phyloP scores from a whole-genome alignment of 2,329 filamentous ascomycete genomes.

The Talaromyces sp. region DNA sequence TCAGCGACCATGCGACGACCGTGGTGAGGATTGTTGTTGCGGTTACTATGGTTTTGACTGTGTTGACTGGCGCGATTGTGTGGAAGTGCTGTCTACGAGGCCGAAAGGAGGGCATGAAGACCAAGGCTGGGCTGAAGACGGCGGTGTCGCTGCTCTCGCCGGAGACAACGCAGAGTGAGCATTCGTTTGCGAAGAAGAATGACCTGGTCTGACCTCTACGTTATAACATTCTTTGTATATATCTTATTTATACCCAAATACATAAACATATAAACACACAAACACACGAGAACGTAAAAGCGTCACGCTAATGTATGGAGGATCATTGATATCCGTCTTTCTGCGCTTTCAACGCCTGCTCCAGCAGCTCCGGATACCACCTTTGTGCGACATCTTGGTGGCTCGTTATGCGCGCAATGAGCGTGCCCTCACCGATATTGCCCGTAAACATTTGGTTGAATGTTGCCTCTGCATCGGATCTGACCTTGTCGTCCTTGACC shows the following conservation, averaged over 20 bases:
- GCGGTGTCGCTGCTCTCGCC: conserved; percentile 2
- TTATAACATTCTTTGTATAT: background rate
- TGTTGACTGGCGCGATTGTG: background rate
- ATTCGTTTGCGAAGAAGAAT: background rate
- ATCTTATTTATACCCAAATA: background rate
- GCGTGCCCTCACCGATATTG: conserved; percentile 29
- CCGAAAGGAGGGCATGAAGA: conserved; percentile 1
- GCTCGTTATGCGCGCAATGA: conserved; percentile 32
- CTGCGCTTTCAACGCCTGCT: conserved; percentile 24
- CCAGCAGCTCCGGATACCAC: conserved; percentile 33
- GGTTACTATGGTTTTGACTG: background rate
- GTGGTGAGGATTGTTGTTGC: background rate
- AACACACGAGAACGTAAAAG: background rate
- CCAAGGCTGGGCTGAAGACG: background rate
- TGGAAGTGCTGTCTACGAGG: conserved; percentile 6
- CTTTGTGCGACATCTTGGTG: conserved; percentile 33
- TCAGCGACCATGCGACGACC: conserved; percentile 4
- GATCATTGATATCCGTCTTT: conserved; percentile 11
- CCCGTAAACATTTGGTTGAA: conserved; percentile 30
- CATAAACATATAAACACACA: background rate
- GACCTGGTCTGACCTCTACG: conserved; percentile 4
- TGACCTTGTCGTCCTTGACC: conserved; percentile 26
- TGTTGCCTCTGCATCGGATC: conserved; percentile 33
- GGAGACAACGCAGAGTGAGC: background rate
- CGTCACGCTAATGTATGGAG: background rate